Evolutionary conservation across 768 basidiomycete genomes (phyloP).

Genomic region (Lactifluus hygrophoroides): DNA sequence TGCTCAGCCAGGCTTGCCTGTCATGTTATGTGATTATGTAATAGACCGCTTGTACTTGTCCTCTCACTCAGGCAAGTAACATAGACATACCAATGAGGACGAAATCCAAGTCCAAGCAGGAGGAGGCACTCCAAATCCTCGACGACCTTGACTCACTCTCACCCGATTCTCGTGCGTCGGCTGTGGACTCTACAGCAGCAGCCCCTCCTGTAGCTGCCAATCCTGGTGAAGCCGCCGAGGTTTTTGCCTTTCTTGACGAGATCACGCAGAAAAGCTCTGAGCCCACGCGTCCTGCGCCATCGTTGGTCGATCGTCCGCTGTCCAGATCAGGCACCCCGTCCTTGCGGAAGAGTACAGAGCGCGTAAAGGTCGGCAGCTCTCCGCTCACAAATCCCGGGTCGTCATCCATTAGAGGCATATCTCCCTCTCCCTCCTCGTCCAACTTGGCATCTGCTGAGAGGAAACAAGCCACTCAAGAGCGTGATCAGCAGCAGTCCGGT

Average conservation of each 20-base stretch:
- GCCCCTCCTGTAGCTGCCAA: slow-evolving; percentile 27
- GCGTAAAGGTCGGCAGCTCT: slow-evolving; percentile 53
- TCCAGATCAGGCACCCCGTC: slow-evolving; percentile 65
- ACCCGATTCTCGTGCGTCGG: slow-evolving; percentile 23
- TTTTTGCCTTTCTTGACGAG: slow-evolving; percentile 89
- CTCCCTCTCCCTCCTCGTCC: slow-evolving; percentile 28
- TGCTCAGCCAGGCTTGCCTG: no score
- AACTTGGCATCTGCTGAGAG: slow-evolving; percentile 15
- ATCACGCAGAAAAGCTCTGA: slow-evolving; percentile 87
- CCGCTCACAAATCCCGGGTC: slow-evolving; percentile 31
- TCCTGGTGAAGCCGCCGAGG: slow-evolving; percentile 69
- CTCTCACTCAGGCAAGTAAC: no score
- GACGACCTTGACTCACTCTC: slow-evolving; percentile 85
- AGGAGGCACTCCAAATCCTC: slow-evolving; percentile 87
- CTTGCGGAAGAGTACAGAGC: slow-evolving; percentile 66
- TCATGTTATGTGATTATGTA: no score
- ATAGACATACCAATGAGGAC: slow-evolving; percentile 30
- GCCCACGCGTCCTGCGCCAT: slow-evolving; percentile 52
- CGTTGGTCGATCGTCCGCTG: slow-evolving; percentile 46
- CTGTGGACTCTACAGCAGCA: slow-evolving; percentile 15
- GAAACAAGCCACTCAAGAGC: slow-evolving; percentile 15
- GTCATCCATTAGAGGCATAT: slow-evolving; percentile 26
- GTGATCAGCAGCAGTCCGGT: slow-evolving; percentile 12
- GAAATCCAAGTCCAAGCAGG: slow-evolving; percentile 66
- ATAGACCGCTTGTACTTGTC: no score